phyloP scores from a whole-genome alignment of 163 green algal species.

The Coccomyxa subellipsoidea region DNA sequence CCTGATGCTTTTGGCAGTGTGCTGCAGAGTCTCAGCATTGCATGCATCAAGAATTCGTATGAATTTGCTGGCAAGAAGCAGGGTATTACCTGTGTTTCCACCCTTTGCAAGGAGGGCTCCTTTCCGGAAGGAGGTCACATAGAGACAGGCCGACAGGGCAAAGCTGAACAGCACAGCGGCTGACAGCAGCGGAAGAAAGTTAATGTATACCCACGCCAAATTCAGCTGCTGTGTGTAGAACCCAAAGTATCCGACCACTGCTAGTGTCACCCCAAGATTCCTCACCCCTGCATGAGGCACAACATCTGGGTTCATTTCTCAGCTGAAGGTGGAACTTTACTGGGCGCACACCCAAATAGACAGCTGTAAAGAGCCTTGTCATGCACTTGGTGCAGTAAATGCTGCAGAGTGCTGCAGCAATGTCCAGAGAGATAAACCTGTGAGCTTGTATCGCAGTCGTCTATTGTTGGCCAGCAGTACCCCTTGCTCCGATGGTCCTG shows the following conservation, averaged over 20 bases:
- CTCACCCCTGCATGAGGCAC: background rate
- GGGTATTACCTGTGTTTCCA: constrained; percentile 33
- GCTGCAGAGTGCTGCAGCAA: no score
- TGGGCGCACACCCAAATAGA: background rate
- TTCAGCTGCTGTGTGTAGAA: constrained; percentile 55
- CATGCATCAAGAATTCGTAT: constrained; percentile 46
- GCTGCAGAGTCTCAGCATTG: no score
- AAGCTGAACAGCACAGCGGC: constrained; percentile 58
- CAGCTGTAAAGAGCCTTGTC: background rate
- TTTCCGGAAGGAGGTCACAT: constrained; percentile 50
- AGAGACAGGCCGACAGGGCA: constrained; percentile 53
- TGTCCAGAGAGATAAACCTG: constrained; percentile 50
- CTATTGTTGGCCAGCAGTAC: constrained; percentile 56
- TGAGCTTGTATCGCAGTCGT: constrained; percentile 87
- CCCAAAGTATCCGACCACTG: constrained; percentile 53
- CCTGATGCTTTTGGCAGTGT: no score
- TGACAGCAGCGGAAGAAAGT: constrained; percentile 78
- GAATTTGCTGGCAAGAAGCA: background rate
- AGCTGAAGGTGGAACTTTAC: background rate
- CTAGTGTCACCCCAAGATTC: constrained; percentile 63
- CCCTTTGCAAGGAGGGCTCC: constrained; percentile 26
- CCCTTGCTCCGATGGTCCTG: constrained; percentile 60
- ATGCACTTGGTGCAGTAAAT: background rate
- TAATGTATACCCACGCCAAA: constrained; percentile 72
- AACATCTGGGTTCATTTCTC: background rate